phyloP scores from a whole-genome alignment of 139 green algal species.

The Tetraselmis striata region DNA sequence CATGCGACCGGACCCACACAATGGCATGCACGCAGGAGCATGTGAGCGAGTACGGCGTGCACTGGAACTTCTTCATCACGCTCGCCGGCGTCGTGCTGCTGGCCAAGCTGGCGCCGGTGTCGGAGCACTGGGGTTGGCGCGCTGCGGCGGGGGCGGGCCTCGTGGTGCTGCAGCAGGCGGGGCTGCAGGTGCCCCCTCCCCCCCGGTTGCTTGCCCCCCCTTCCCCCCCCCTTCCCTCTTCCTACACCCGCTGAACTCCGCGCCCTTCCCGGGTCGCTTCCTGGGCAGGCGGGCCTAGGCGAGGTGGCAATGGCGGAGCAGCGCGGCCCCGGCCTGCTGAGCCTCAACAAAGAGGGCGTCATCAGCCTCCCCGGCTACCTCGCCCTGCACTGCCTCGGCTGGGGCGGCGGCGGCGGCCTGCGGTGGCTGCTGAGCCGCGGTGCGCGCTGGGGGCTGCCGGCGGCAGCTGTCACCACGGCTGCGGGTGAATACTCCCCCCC shows the following conservation, averaged over 20 bases:
- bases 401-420: conserved; percentile 17
- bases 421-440: conserved; percentile 2
- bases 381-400: conserved; percentile 54
- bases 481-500: background rate
- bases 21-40: conserved; percentile 48
- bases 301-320: conserved; percentile 9
- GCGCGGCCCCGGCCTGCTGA: conserved; percentile 23
- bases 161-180: background rate
- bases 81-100: conserved; percentile 58
- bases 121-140: background rate
- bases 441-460: background rate
- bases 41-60: conserved; percentile 80
- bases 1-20: too few relatives aligned
- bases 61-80: conserved; percentile 98
- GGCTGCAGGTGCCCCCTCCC: background rate
- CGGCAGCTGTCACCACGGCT: conserved; percentile 3
- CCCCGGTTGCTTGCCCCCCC: too few relatives aligned
- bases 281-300: background rate
- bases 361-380: conserved; percentile 65
- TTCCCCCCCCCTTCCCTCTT: background rate
- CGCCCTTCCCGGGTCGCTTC: too few relatives aligned
- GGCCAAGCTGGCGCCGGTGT: conserved; percentile 13
- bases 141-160: background rate
- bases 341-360: conserved; percentile 81
- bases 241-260: too few relatives aligned